A percentile compares a stretch with the other conserved stretches of the same genome.
Conservation (phyloP, 257 asterid genomes). For the Solanum sitiens region DNA sequence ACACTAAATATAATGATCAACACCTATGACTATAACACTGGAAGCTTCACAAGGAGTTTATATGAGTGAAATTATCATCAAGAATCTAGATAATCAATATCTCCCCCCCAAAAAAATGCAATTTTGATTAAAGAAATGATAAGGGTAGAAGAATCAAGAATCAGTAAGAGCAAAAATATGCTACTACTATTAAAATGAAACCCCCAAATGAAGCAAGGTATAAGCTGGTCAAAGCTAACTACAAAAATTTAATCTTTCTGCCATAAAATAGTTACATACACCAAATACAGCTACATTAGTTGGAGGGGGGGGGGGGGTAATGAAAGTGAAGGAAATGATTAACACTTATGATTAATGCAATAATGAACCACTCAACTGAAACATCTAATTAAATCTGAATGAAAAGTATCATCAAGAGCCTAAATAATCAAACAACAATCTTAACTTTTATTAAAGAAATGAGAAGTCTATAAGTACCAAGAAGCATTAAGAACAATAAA, state of each 20-base stretch:
- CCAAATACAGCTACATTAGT: not conserved
- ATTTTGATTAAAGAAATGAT: not conserved
- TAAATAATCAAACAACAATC: not conserved
- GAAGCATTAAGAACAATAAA: slow-evolving; percentile 33
- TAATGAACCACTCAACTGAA: not conserved
- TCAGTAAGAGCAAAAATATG: slow-evolving; percentile 23
- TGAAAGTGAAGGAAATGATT: not conserved
- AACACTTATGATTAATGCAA: not conserved
- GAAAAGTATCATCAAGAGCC: not conserved
- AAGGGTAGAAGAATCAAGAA: slow-evolving; percentile 33
- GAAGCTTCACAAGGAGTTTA: not conserved
- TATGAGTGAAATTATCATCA: not conserved
- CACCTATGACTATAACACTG: not conserved
- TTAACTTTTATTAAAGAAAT: not conserved
- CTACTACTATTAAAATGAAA: not conserved
- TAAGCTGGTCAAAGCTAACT: not conserved
- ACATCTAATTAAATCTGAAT: not conserved
- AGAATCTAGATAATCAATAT: not conserved
- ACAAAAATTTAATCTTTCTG: not conserved
- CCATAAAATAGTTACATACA: not conserved
- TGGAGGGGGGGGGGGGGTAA: not conserved
- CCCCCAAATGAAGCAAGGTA: not conserved
- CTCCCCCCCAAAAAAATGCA: not conserved
- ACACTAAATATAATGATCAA: not conserved
- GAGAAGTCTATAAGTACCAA: slow-evolving; percentile 21